Base-by-base conservation (phyloP, 495 filamentous ascomycete genomes). In the Apiosordaria backusii region DNA sequence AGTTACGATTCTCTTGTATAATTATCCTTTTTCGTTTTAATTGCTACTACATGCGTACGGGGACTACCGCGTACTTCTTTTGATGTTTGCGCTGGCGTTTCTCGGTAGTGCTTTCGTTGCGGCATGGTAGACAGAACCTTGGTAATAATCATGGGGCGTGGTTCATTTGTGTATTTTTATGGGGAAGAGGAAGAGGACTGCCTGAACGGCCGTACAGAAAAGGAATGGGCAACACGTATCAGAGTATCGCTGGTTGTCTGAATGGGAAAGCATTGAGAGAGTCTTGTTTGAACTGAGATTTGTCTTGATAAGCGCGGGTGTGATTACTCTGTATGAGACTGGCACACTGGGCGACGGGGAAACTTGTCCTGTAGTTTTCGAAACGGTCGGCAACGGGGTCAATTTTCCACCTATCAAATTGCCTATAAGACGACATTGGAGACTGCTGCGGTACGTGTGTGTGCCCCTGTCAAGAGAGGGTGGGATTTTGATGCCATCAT, bases 51-150 rank as follows among this genome's bases (percentile, higher is more conserved):
- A 13, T 15, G 35, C 35, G 16, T 13, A 45, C 35, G 35, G 35
- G 35, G 35, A 45, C 35, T 45, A 45, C 35, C 35, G 35, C 35
- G 35, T 45, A 45, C 35, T 53, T 27, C 29, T 63, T 63, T 53
- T 53, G 19, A 26, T 26, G 21, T 61, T 64, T 62, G 64, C 69
- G 67, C 52, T 50, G 65, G 73, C 71, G 70, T 75, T 61, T 50
- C 35, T 45, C 35, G 35, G 35, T 45, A 45, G 35, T 13, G 16
- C 35, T 45, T 45, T 45, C 35, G 35, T 45, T 45, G 35, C 35
- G 10, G 35, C 64, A 59, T 62, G 53, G 64, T 70, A 72, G 65
- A 74, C 68, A 45, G 35, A 45, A 45, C 35, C 52, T 68, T 73
- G 26, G 61, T 71, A 69, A 69, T 69, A 66, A 45, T 45, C 6